Evolutionary conservation across 768 basidiomycete species (phyloP).

Genomic region (Termitomyces sp.): DNA sequence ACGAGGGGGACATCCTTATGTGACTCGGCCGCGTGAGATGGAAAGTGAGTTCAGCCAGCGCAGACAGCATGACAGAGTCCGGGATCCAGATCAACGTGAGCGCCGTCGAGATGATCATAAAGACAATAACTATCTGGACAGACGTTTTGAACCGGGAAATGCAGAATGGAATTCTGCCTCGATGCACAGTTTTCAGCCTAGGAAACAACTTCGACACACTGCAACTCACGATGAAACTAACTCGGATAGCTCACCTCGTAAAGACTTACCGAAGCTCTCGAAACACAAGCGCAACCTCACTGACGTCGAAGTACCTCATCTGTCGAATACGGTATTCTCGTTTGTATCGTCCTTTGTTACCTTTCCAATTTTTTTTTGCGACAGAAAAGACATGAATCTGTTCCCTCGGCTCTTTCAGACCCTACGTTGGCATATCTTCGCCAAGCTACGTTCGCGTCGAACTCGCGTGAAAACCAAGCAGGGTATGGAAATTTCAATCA

Average conservation of each 20-base stretch:
- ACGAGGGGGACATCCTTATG: not conserved
- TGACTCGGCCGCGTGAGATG: not conserved
- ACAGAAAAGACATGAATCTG: not conserved
- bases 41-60: not conserved
- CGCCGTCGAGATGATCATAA: conserved; percentile 8
- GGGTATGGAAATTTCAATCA: not conserved
- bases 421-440: not conserved
- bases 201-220: not conserved
- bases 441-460: not conserved
- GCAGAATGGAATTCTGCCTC: not conserved
- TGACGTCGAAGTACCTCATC: conserved; percentile 25
- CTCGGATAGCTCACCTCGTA: conserved; percentile 26
- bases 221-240: conserved; percentile 25
- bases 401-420: not conserved
- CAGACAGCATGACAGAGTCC: conserved; percentile 4
- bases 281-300: conserved; percentile 29
- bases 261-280: conserved; percentile 6
- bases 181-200: not conserved
- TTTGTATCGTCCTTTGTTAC: not conserved
- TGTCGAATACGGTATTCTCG: not conserved
- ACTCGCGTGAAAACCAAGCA: conserved; percentile 8
- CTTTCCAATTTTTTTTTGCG: not conserved
- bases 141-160: conserved; percentile 8
- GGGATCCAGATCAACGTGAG: conserved; percentile 5
- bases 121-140: conserved; percentile 13